Evolutionary conservation across 2,329 filamentous ascomycete genomes (phyloP), one percentile per base, ranked within the genome.

Genomic region (Zalaria obscura): DNA sequence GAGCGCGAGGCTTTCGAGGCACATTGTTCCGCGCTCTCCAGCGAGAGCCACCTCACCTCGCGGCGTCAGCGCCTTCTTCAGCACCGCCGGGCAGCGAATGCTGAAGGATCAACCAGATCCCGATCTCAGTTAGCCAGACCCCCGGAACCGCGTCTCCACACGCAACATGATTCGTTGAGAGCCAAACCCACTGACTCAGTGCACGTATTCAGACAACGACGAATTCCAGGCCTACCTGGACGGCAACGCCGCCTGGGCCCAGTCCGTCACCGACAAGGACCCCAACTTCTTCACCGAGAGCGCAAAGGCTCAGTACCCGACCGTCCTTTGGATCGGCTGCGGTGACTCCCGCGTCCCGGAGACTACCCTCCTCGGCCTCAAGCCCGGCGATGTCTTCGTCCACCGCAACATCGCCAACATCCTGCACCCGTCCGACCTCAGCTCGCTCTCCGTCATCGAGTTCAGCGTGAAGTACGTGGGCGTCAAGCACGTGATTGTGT

Each of bases 371-470:
- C 73, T 88, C 27, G 79, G 81, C 54, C 71, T 86, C 44, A 72
- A 84, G 54, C 83, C 85, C 3, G 85, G 86, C 45, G 84, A 93
- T 53, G 78, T 93, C 50, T 93, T 93, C 60, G 81, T 86, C 40
- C 85, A 93, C 68, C 82, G 86, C 58, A 93, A 93, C 68, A 88
- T 93, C 59, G 85, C 83, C 62, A 93, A 93, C 66, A 76, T 89
- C 55, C 65, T 93, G 48, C 76, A 78, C 43, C 67, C 78, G 18
- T 78, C 76, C 52, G 86, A 93, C 59, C 73, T 89, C 59, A 84
- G 76, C 64, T 78, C 78, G 29, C 71, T 76, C 7, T 75, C 77
- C 42, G 84, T 89, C 36, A 79, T 93, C 56, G 80, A 89, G 56
- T 93, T 80, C 57, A 81, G 84, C 35, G 83, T 93, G 45, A 67